These are phyloP conservation scores for Agaricus blazei DNA, from an alignment of 768 basidiomycete genomes.

Conservation along the genomic window DNA sequence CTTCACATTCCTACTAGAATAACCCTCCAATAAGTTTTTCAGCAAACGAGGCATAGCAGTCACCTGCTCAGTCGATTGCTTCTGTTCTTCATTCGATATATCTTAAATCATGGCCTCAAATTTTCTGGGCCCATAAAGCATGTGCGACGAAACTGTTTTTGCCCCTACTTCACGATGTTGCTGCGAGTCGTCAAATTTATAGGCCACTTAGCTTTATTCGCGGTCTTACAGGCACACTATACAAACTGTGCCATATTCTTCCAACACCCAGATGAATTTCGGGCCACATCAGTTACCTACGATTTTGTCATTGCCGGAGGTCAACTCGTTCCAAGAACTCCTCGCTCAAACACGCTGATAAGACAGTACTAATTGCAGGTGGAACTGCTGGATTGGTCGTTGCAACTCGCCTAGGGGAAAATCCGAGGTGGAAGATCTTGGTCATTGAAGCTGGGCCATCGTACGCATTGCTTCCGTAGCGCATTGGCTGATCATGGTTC, in stretches of 20 bases:
- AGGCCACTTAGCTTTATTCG: not conserved
- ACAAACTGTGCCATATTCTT: not conserved
- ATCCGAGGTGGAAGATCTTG: conserved; percentile 8
- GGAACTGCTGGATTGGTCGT: conserved; percentile 9
- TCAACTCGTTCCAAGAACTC: not conserved
- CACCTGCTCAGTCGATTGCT: too few species aligned
- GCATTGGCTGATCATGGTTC: too few species aligned
- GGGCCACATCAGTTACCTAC: not conserved
- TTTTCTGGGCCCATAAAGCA: too few species aligned
- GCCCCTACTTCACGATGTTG: too few species aligned
- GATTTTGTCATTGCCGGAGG: conserved; percentile 12
- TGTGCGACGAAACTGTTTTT: too few species aligned
- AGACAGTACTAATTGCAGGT: not conserved
- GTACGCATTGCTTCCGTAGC: not conserved
- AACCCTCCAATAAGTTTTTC: too few species aligned
- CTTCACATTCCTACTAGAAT: too few species aligned
- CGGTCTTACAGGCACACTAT: not conserved
- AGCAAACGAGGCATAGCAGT: too few species aligned
- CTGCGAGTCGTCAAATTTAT: too few species aligned
- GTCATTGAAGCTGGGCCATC: conserved; percentile 13
- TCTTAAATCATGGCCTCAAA: too few species aligned
- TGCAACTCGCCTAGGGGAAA: conserved; percentile 8
- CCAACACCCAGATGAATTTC: not conserved
- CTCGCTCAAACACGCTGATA: not conserved
- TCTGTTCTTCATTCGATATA: too few species aligned